phyloP scores from a whole-genome alignment of 352 stramenopile genomes.

The Thraustotheca clavata region DNA sequence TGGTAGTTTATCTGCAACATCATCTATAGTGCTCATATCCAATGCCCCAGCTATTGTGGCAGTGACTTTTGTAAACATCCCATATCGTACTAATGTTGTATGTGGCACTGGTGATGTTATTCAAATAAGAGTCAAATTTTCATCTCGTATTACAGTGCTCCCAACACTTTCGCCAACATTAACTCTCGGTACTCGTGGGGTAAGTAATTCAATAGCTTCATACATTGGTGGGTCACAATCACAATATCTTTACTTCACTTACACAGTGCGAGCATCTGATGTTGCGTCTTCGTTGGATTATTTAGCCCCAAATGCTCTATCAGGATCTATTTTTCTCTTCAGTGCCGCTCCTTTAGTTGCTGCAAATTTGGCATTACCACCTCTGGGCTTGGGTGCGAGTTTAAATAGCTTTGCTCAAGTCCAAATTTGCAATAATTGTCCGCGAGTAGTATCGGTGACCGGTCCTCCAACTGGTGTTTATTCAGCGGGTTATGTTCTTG shows the following conservation, averaged over 20 bases:
- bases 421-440: constrained; percentile 35
- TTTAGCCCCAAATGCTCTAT: constrained; percentile 30
- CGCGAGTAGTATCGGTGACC: constrained; percentile 39
- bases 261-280: constrained; percentile 40
- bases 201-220: constrained; percentile 26
- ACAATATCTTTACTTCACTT: constrained; percentile 42
- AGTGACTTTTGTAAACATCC: constrained; percentile 22
- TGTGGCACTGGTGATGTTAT: constrained; percentile 39
- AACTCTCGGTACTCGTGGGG: constrained; percentile 32
- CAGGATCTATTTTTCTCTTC: constrained; percentile 39
- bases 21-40: constrained; percentile 30
- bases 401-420: constrained; percentile 32
- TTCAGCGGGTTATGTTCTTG: constrained; percentile 44
- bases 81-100: neutral
- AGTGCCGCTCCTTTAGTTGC: constrained; percentile 36
- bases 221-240: constrained; percentile 48
- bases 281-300: constrained; percentile 44
- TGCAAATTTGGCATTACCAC: constrained; percentile 33
- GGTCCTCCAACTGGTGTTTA: constrained; percentile 45
- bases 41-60: constrained; percentile 31
- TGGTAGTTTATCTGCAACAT: constrained; percentile 36
- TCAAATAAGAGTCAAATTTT: constrained; percentile 39
- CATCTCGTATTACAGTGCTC: constrained; percentile 35
- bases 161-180: constrained; percentile 23
- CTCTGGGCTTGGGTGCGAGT: constrained; percentile 36